Base-by-base conservation (phyloP, 2,329 filamentous ascomycete genomes). In the Exophiala spinifera region DNA sequence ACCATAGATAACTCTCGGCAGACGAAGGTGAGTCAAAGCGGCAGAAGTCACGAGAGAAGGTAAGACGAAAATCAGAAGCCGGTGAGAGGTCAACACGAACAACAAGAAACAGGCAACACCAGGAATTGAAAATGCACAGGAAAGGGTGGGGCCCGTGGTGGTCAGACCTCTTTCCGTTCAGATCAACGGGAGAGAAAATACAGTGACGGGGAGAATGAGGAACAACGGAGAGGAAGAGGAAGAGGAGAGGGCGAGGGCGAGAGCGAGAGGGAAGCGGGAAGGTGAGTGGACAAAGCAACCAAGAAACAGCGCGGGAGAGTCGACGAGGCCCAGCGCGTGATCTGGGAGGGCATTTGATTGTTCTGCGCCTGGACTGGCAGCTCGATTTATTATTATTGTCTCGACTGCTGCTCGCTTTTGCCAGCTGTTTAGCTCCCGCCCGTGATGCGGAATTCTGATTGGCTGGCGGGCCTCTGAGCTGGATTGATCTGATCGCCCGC, bases 171-270 rank as follows among this genome's bases (percentile, higher is more conserved):
- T 8, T 23, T 31, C 4, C 28, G 8, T 5, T 11, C 3, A 31
- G 28, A 34, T 31, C 44, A 28, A 23, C 11, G 28, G 39, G n/a
- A 36, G 19, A 10, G 49, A 46, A 23, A 45, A 25, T 31, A 44
- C 42, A 15, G 49, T 39, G 36, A 39, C 7, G 10, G 7, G 20
- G 21, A 13, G 17, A 15, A 20, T 11, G 28, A 39, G 19, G 23
- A 21, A 43, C 3, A 36, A 20, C 7, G 49, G 60, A 51, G 57
- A 58, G 57, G 56, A 59, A 51, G 51, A 55, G 55, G 55, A 59
- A 53, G 51, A 50, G 11, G 39, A 49, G 49, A 34, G 44, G 51
- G 43, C 47, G 58, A 48, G 31, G 34, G 17, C 19, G 25, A 34
- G 50, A 55, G 55, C 44, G 39, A 20, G 50, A 25, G 33, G 28